Conservation (phyloP, 2,329 filamentous ascomycete genomes). For the Aureobasidium zeae region DNA sequence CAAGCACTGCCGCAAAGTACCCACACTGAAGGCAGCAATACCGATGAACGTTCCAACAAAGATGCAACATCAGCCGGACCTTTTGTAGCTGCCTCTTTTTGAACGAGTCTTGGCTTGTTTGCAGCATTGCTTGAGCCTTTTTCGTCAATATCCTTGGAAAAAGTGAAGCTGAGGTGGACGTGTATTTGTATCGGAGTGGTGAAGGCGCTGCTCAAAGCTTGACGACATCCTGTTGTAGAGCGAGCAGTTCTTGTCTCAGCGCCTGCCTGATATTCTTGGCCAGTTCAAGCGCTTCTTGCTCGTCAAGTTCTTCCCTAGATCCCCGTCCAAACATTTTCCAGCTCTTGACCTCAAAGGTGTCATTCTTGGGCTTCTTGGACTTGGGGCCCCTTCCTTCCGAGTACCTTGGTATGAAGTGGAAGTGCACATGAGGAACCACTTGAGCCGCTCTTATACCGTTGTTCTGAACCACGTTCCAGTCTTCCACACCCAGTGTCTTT, state of each 20-base stretch:
- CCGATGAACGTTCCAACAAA: no score
- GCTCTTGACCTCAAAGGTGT: slow-evolving; percentile 40
- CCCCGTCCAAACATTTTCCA: slow-evolving; percentile 80
- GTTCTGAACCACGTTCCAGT: slow-evolving; percentile 97
- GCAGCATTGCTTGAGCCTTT: no score
- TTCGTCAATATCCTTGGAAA: no score
- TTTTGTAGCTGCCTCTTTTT: no score
- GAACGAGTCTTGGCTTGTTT: no score
- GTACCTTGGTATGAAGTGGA: slow-evolving; percentile 80
- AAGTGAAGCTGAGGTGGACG: no score
- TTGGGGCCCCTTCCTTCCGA: slow-evolving; percentile 36
- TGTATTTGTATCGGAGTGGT: no score
- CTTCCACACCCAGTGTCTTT: slow-evolving; percentile 58
- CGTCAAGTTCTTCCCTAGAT: slow-evolving; percentile 62
- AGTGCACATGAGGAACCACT: slow-evolving; percentile 88
- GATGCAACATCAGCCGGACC: no score
- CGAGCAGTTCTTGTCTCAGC: slow-evolving; percentile 31
- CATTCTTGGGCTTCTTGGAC: slow-evolving; percentile 37
- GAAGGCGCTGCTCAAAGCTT: slow-evolving; percentile 13
- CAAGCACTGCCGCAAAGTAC: no score
- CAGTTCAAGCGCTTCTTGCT: slow-evolving; percentile 57
- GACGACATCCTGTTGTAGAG: slow-evolving; percentile 6
- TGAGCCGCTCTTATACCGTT: slow-evolving; percentile 83
- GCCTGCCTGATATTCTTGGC: slow-evolving; percentile 41
- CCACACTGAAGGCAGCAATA: no score